A percentile compares a stretch with the other conserved stretches of the same genome.
Conservation (phyloP, 441 rosid genomes). For the Populus hybrid region DNA sequence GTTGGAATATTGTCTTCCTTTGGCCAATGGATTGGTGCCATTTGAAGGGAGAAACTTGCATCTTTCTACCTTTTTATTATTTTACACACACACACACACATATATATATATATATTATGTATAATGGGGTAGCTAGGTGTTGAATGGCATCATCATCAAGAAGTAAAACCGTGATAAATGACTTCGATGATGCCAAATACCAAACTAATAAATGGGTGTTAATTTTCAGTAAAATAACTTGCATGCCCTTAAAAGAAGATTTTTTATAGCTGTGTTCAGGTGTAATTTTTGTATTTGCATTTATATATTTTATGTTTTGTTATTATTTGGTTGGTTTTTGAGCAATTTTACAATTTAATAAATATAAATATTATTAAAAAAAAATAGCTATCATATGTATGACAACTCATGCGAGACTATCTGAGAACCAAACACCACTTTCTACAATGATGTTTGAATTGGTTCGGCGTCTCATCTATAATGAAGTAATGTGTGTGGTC, state of each 20-base stretch:
- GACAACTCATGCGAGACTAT: too few species aligned
- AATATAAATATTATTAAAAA: too few species aligned
- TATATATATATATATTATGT: too few species aligned
- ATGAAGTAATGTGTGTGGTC: accelerated
- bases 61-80: background rate
- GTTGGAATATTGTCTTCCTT: background rate
- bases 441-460: too few species aligned
- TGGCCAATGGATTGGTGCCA: background rate
- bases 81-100: background rate
- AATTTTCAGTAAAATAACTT: background rate
- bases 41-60: background rate
- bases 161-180: background rate
- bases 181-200: background rate
- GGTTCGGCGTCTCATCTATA: accelerated
- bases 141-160: constrained; percentile 7
- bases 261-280: too few species aligned
- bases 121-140: constrained; percentile 8
- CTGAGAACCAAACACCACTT: too few species aligned
- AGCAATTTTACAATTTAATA: too few species aligned
- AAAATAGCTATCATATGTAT: too few species aligned
- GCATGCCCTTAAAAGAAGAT: too few species aligned
- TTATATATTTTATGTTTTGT: too few species aligned
- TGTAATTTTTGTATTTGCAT: too few species aligned
- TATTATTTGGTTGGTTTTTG: too few species aligned
- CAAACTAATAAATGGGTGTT: background rate